Percentiles rank a stretch among this genome's conserved stretches.
phyloP scores from a whole-genome alignment of 768 basidiomycete species.

The Boletus eberwhitei region DNA sequence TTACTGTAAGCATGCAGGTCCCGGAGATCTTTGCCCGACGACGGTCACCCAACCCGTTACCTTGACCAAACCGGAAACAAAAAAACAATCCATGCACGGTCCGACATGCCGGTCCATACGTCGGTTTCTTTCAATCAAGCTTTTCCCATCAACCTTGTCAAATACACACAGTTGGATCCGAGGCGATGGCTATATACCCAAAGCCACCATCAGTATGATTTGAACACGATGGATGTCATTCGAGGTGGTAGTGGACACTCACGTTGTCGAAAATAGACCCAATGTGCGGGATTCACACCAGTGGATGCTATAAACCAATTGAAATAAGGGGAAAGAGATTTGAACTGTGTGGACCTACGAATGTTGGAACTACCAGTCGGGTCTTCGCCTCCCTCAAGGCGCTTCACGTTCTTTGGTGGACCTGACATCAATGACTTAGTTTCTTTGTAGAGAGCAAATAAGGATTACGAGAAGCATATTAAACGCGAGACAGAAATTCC shows the following conservation, averaged over 20 bases:
- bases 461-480: neutral
- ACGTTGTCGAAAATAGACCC: constrained; percentile 47
- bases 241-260: constrained; percentile 8
- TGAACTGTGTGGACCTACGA: constrained; percentile 29
- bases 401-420: constrained; percentile 36
- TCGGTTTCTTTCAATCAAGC: neutral
- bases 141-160: constrained; percentile 6
- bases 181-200: constrained; percentile 27
- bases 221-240: neutral
- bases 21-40: neutral
- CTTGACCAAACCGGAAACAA: neutral
- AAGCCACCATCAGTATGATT: constrained; percentile 4
- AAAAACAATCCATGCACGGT: neutral
- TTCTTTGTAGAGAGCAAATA: constrained; percentile 1
- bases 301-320: constrained; percentile 36
- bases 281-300: constrained; percentile 46
- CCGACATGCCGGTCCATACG: neutral
- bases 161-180: constrained; percentile 32
- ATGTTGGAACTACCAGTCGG: constrained; percentile 46
- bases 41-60: neutral
- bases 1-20: neutral
- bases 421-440: constrained; percentile 12
- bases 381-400: constrained; percentile 45
- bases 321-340: neutral
- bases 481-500: neutral